phyloP scores from a whole-genome alignment of 2,329 filamentous ascomycete species.

The Chalaropsis ovoidea region DNA sequence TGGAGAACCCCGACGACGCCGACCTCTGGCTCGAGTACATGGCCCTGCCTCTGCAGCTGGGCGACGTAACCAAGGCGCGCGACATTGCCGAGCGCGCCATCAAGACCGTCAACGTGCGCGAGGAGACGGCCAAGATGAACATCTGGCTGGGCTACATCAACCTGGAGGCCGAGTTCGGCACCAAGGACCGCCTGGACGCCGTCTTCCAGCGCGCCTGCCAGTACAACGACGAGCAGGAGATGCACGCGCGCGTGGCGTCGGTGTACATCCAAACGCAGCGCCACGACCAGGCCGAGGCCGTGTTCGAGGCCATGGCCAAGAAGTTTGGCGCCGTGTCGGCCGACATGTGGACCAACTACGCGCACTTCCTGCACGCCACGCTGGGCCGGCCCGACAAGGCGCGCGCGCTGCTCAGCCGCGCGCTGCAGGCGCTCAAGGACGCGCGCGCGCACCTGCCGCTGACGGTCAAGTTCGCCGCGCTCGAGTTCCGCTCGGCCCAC shows the following conservation, averaged over 20 bases:
- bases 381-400: conserved; percentile 60
- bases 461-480: conserved; percentile 76
- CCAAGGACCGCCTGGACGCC: conserved; percentile 68
- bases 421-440: conserved; percentile 66
- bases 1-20: conserved; percentile 89
- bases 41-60: conserved; percentile 92
- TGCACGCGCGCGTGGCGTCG: conserved; percentile 79
- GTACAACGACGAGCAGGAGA: conserved; percentile 83
- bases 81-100: conserved; percentile 85
- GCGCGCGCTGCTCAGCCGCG: conserved; percentile 68
- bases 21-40: conserved; percentile 94
- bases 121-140: conserved; percentile 87
- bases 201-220: conserved; percentile 88
- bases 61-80: conserved; percentile 77
- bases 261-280: conserved; percentile 93
- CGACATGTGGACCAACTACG: conserved; percentile 87
- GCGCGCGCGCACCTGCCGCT: conserved; percentile 54
- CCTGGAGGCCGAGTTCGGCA: conserved; percentile 82
- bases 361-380: conserved; percentile 77
- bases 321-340: conserved; percentile 76
- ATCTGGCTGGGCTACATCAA: conserved; percentile 93
- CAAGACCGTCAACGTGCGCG: conserved; percentile 79
- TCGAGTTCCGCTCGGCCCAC: conserved; percentile 77
- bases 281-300: conserved; percentile 72
- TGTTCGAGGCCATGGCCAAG: conserved; percentile 80